Percentiles rank a stretch among this genome's conserved stretches.
These are phyloP conservation scores for Phytophthora pini DNA, from an alignment of 352 stramenopile genomes.

Conservation along the genomic window DNA sequence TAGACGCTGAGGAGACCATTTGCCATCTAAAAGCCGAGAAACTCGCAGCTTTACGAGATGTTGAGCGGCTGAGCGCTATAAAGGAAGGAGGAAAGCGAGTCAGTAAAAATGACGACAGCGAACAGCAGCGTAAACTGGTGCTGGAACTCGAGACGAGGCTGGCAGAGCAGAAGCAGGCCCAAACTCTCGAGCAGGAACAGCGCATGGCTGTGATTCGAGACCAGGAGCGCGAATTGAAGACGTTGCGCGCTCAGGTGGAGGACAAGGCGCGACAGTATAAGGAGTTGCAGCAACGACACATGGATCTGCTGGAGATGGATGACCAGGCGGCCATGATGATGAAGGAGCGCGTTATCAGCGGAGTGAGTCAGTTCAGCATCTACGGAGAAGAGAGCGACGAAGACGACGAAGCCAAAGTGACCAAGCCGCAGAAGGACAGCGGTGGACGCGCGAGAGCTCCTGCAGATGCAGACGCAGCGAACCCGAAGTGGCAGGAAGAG, in stretches of 20 bases:
- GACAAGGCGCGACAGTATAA: constrained; percentile 30
- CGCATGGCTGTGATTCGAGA: constrained; percentile 68
- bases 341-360: constrained; percentile 27
- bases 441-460: constrained; percentile 20
- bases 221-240: constrained; percentile 58
- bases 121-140: constrained; percentile 34
- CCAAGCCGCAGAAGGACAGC: constrained; percentile 5
- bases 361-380: constrained; percentile 37
- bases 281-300: constrained; percentile 39
- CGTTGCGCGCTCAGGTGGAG: constrained; percentile 41
- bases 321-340: constrained; percentile 17
- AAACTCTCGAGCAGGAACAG: constrained; percentile 55
- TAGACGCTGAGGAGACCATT: constrained; percentile 78
- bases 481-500: constrained; percentile 64
- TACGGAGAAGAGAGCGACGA: constrained; percentile 37
- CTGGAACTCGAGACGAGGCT: constrained; percentile 51
- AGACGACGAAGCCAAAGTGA: constrained; percentile 26
- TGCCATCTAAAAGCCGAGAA: constrained; percentile 82
- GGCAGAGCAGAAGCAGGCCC: constrained; percentile 38
- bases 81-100: background rate
- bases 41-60: constrained; percentile 52
- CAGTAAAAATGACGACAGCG: constrained; percentile 7
- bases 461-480: constrained; percentile 16
- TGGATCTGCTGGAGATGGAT: constrained; percentile 45
- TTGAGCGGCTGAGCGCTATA: constrained; percentile 55